Conservation (phyloP, 257 asterid species). For the Nicotiana otophora region DNA sequence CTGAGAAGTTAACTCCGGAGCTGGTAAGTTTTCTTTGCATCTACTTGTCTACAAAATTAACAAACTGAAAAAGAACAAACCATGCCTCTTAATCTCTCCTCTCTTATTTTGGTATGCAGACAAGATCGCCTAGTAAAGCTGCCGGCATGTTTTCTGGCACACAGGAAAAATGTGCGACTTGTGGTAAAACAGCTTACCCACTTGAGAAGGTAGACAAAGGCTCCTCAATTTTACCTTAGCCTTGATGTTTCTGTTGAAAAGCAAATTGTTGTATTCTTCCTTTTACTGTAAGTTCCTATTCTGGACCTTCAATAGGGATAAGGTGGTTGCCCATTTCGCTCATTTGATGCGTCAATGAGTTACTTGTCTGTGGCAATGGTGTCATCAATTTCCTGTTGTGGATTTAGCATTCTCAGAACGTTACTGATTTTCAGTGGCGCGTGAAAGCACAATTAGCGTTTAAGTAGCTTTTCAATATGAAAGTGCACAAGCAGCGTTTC, state of each 20-base stretch:
- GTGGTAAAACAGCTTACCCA: constrained; percentile 93
- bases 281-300: background rate
- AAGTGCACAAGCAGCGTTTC: background rate
- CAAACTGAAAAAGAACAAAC: background rate
- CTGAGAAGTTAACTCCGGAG: constrained; percentile 77
- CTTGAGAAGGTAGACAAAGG: constrained; percentile 68
- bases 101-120: constrained; percentile 32
- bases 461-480: background rate
- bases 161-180: constrained; percentile 90
- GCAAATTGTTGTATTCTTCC: background rate
- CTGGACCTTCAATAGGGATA: background rate
- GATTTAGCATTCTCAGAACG: background rate
- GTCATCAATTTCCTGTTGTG: background rate
- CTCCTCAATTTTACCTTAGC: background rate
- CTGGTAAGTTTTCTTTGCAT: constrained; percentile 42
- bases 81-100: constrained; percentile 11
- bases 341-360: background rate
- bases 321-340: background rate
- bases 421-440: background rate
- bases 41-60: background rate
- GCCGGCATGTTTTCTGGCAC: constrained; percentile 98
- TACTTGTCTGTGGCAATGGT: background rate
- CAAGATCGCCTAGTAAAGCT: constrained; percentile 88
- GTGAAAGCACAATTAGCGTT: background rate
- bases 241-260: background rate